Evolutionary conservation across 176 grass and related monocot genomes (phyloP).

Genomic region (Cenchrus fungigraminus): DNA sequence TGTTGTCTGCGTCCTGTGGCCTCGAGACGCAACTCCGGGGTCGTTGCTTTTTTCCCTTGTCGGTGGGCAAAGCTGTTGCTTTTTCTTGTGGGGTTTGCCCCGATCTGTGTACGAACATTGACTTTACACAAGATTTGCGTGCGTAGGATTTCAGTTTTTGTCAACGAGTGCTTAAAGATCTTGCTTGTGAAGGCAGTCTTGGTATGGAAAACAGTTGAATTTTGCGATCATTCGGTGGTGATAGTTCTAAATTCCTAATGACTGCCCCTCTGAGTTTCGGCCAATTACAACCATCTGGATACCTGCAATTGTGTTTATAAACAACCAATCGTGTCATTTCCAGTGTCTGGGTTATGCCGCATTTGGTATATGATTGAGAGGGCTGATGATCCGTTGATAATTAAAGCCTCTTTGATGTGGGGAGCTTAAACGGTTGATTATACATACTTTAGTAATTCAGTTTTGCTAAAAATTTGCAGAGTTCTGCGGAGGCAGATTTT

Average conservation of each 20-base stretch:
- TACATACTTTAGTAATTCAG: slow-evolving; percentile 25
- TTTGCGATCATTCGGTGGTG: slow-evolving; percentile 16
- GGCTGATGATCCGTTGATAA: slow-evolving; percentile 39
- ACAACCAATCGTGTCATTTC: slow-evolving; percentile 20
- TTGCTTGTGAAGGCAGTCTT: slow-evolving; percentile 34
- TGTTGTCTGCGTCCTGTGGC: slow-evolving; percentile 34
- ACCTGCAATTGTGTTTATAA: slow-evolving; percentile 43
- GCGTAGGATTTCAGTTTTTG: slow-evolving; percentile 38
- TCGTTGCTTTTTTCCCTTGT: slow-evolving; percentile 39
- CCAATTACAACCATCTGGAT: slow-evolving; percentile 32
- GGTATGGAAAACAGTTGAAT: slow-evolving; percentile 30
- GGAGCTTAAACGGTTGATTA: background rate
- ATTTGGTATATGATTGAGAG: slow-evolving; percentile 37
- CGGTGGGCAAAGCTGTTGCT: slow-evolving; percentile 49
- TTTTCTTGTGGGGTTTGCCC: slow-evolving; percentile 45
- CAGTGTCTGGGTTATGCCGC: background rate
- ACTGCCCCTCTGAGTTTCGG: slow-evolving; percentile 18
- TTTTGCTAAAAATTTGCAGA: slow-evolving; percentile 55
- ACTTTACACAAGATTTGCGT: slow-evolving; percentile 36
- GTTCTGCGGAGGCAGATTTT: slow-evolving; percentile 75
- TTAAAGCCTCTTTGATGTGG: slow-evolving; percentile 11
- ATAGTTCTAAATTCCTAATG: slow-evolving; percentile 30
- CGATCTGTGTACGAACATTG: slow-evolving; percentile 34
- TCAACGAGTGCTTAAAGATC: slow-evolving; percentile 33
- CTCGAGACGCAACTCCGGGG: slow-evolving; percentile 8